Evolutionary conservation across 176 grass and related monocot species (phyloP).

Genomic region (Oryza glumipatula): DNA sequence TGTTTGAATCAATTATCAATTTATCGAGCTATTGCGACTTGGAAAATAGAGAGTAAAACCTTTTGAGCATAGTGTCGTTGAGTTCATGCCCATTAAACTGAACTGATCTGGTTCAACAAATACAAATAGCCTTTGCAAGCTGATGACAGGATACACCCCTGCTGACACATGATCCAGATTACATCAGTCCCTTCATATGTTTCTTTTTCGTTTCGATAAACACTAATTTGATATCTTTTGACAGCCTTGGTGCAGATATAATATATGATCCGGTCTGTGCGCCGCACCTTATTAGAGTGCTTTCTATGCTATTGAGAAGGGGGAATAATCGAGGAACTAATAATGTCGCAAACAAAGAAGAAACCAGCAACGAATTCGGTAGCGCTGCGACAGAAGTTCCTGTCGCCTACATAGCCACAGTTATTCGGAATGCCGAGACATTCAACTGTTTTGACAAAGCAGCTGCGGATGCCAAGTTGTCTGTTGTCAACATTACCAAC

Average conservation of each 20-base stretch:
- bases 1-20: not conserved
- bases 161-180: not conserved
- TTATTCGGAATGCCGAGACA: slow-evolving; percentile 78
- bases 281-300: slow-evolving; percentile 69
- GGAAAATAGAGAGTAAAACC: not conserved
- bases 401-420: slow-evolving; percentile 71
- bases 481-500: slow-evolving; percentile 57
- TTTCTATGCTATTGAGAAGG: slow-evolving; percentile 47
- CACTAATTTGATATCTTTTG: not conserved
- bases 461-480: slow-evolving; percentile 56
- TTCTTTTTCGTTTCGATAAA: not conserved
- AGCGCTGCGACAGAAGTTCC: slow-evolving; percentile 32
- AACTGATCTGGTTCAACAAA: not conserved
- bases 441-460: slow-evolving; percentile 70
- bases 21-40: not conserved
- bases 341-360: not conserved
- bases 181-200: not conserved
- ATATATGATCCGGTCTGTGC: slow-evolving; percentile 78
- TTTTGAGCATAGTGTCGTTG: not conserved
- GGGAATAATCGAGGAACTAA: not conserved
- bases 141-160: not conserved
- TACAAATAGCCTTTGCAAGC: slow-evolving; percentile 17
- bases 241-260: slow-evolving; percentile 89
- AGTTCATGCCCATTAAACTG: not conserved
- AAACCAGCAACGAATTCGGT: not conserved